Evolutionary conservation across 257 asterid species (phyloP).

Genomic region (Leptodermis oblonga): DNA sequence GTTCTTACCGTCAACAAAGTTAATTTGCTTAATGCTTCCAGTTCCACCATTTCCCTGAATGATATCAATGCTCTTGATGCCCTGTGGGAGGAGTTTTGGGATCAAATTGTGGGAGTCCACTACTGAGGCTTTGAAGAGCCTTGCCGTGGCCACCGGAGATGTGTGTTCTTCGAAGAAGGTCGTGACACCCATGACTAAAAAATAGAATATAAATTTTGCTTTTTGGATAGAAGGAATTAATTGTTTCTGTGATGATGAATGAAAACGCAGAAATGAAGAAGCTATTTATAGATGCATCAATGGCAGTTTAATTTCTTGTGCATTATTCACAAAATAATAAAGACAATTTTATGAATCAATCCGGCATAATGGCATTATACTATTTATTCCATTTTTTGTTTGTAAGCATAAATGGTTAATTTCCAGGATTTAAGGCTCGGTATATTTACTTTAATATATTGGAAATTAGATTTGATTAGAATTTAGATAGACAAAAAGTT

Average conservation of each 20-base stretch:
- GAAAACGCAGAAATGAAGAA: not conserved
- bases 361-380: no score
- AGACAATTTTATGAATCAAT: not conserved
- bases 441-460: no score
- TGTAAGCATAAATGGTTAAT: not conserved
- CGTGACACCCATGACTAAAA: conserved; percentile 19
- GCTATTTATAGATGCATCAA: conserved; percentile 1
- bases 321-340: not conserved
- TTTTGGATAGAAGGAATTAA: not conserved
- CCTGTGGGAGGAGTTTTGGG: conserved; percentile 27
- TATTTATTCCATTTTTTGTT: not conserved
- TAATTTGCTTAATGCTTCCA: conserved; percentile 23
- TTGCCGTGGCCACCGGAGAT: conserved; percentile 19
- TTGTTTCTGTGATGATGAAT: not conserved
- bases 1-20: conserved; percentile 23
- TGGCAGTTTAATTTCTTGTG: not conserved
- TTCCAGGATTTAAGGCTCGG: no score
- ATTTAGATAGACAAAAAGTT: no score
- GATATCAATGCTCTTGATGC: conserved; percentile 22
- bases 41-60: conserved; percentile 23
- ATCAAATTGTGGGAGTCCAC: conserved; percentile 25
- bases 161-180: conserved; percentile 15
- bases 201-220: no score
- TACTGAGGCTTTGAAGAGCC: conserved; percentile 29
- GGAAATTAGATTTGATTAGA: not conserved